phyloP scores from a whole-genome alignment of 805 yeast genomes.

The Torulaspora quercuum region DNA sequence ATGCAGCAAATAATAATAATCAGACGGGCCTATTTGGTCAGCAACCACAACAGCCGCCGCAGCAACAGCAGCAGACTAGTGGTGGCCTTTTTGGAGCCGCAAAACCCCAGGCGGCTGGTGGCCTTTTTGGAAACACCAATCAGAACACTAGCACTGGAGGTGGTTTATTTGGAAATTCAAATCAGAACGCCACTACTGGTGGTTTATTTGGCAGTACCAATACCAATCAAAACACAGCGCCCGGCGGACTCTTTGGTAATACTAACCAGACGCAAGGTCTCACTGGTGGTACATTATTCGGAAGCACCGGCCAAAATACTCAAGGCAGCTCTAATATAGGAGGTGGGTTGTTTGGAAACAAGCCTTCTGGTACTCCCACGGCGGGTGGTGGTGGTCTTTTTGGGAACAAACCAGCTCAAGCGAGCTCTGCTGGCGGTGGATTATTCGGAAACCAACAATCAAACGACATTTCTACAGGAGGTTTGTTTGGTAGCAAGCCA shows the following conservation, averaged over 20 bases:
- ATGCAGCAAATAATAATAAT: slow-evolving; percentile 1
- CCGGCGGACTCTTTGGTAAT: slow-evolving; percentile 13
- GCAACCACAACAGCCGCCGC: slow-evolving; percentile 8
- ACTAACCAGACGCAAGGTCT: slow-evolving; percentile 13
- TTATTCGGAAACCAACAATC: slow-evolving; percentile 29
- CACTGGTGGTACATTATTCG: slow-evolving; percentile 26
- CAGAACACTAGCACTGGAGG: slow-evolving; percentile 26
- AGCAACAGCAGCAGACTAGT: slow-evolving; percentile 12
- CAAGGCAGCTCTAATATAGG: slow-evolving; percentile 3
- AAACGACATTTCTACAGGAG: slow-evolving; percentile 15
- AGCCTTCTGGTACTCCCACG: slow-evolving; percentile 14
- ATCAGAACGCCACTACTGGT: slow-evolving; percentile 12
- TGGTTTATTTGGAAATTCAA: slow-evolving; percentile 37
- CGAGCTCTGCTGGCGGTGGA: slow-evolving; percentile 27
- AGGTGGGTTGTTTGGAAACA: slow-evolving; percentile 14
- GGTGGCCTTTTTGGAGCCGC: slow-evolving; percentile 36
- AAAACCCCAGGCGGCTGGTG: slow-evolving; percentile 30
- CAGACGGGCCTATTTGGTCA: slow-evolving; percentile 23
- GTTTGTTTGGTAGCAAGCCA: slow-evolving; percentile 28
- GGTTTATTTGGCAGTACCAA: slow-evolving; percentile 10
- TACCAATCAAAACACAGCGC: slow-evolving; percentile 24
- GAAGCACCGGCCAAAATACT: slow-evolving; percentile 18
- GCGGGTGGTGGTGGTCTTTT: slow-evolving; percentile 34
- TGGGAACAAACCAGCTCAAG: slow-evolving; percentile 19
- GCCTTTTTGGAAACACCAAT: slow-evolving; percentile 32